phyloP scores from a whole-genome alignment of 2,329 filamentous ascomycete species.

The Paecilomyces niveus region DNA sequence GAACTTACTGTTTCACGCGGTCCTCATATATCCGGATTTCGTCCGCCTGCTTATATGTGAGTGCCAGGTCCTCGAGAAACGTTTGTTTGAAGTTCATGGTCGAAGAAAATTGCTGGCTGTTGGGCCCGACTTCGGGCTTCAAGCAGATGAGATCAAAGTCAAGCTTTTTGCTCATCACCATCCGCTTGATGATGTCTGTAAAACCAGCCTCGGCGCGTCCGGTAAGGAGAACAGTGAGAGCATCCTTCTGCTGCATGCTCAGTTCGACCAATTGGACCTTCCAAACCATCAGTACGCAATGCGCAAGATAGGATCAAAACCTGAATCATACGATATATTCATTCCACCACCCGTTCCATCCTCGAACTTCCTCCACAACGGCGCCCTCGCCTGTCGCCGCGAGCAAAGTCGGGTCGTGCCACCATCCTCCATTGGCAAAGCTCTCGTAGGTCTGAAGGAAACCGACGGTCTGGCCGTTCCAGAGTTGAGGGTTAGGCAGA shows the following conservation, averaged over 20 bases:
- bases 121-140: slow-evolving; percentile 77
- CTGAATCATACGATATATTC: slow-evolving; percentile 63
- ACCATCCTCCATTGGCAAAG: slow-evolving; percentile 86
- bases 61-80: slow-evolving; percentile 71
- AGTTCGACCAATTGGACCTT: slow-evolving; percentile 65
- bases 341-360: slow-evolving; percentile 96
- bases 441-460: slow-evolving; percentile 67
- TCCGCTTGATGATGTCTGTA: slow-evolving; percentile 70
- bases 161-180: slow-evolving; percentile 67
- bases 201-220: slow-evolving; percentile 75
- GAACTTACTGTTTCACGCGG: slow-evolving; percentile 48
- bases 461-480: slow-evolving; percentile 72
- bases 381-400: slow-evolving; percentile 76
- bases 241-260: slow-evolving; percentile 76
- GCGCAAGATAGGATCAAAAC: not conserved
- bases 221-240: slow-evolving; percentile 77
- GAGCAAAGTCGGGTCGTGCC: slow-evolving; percentile 86
- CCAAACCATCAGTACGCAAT: slow-evolving; percentile 14
- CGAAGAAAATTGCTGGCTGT: slow-evolving; percentile 66
- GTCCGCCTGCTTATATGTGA: slow-evolving; percentile 76
- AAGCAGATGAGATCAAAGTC: slow-evolving; percentile 83
- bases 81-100: slow-evolving; percentile 92
- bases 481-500: slow-evolving; percentile 79
- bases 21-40: slow-evolving; percentile 69
- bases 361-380: slow-evolving; percentile 72